Percentiles rank a stretch among this genome's conserved stretches.
Evolutionary conservation across 2,329 filamentous ascomycete genomes (phyloP).

Genomic region (Aspergillus neoniger): DNA sequence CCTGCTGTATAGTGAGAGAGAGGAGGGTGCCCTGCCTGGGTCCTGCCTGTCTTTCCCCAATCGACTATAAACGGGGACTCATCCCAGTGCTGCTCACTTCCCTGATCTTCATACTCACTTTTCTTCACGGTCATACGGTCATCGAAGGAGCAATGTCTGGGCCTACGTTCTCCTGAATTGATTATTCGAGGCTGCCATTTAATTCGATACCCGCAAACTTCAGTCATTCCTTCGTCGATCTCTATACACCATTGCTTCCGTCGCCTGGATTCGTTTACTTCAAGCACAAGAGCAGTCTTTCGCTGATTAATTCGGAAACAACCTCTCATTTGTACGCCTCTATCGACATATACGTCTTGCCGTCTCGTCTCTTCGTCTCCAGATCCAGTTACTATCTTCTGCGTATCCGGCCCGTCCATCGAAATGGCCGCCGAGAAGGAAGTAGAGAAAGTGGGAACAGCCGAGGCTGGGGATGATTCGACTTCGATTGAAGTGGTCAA

Average conservation of each 20-base stretch:
- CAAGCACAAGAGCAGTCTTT: not conserved
- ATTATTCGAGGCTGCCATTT: not conserved
- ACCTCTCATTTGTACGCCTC: not conserved
- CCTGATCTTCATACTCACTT: slow-evolving; percentile 2
- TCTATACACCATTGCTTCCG: not conserved
- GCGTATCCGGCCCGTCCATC: not conserved
- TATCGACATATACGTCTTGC: not conserved
- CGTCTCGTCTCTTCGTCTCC: not conserved
- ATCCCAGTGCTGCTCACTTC: slow-evolving; percentile 1
- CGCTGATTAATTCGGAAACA: not conserved
- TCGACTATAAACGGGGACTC: slow-evolving; percentile 15
- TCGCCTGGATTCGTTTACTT: not conserved
- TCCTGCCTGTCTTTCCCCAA: not conserved
- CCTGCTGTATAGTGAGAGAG: not conserved
- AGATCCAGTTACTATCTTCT: not conserved
- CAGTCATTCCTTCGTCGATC: not conserved
- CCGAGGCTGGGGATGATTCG: slow-evolving; percentile 31
- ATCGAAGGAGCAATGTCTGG: not conserved
- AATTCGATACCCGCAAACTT: not conserved
- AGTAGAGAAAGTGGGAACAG: slow-evolving; percentile 26
- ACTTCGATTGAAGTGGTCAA: slow-evolving; percentile 55
- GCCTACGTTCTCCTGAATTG: not conserved
- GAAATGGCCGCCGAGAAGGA: slow-evolving; percentile 21
- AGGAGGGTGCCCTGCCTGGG: too few relatives aligned
- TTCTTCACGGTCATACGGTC: not conserved